phyloP scores from a whole-genome alignment of 176 grass and related monocot genomes.

The Saccharum spontaneum region DNA sequence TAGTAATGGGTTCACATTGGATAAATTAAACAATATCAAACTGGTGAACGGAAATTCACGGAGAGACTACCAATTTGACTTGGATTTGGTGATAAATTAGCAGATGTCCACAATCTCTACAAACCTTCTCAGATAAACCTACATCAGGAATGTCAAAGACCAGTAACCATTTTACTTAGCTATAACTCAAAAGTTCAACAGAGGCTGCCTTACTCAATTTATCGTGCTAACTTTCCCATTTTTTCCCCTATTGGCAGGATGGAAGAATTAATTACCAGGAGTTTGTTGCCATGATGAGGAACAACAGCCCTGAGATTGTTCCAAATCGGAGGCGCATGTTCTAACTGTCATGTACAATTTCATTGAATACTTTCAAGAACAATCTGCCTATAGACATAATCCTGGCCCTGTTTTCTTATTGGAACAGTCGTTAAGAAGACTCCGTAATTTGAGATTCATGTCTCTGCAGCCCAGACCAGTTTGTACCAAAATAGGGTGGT shows the following conservation, averaged over 20 bases:
- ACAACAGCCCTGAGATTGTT: slow-evolving; percentile 67
- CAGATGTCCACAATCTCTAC: not conserved
- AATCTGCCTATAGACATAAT: not conserved
- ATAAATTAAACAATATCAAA: slow-evolving; percentile 19
- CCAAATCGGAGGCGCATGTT: slow-evolving; percentile 60
- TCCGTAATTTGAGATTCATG: slow-evolving; percentile 9
- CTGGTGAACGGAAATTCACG: not conserved
- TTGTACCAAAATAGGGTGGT: not conserved
- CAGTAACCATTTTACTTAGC: slow-evolving; percentile 10
- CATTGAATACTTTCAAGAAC: not conserved
- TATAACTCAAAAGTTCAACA: not conserved
- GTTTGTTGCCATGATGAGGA: slow-evolving; percentile 96
- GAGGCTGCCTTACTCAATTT: not conserved
- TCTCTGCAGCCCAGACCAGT: not conserved
- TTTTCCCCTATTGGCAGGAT: slow-evolving; percentile 53
- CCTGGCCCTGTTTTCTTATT: slow-evolving; percentile 16
- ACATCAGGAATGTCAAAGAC: not conserved
- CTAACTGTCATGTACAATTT: slow-evolving; percentile 28
- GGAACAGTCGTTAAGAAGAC: not conserved
- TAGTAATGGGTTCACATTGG: not conserved
- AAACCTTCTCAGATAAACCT: slow-evolving; percentile 13
- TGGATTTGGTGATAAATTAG: not conserved
- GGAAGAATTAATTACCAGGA: slow-evolving; percentile 98
- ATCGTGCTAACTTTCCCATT: slow-evolving; percentile 21
- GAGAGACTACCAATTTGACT: not conserved